phyloP scores from a whole-genome alignment of 768 basidiomycete genomes.

The Lactarius deliciosus region DNA sequence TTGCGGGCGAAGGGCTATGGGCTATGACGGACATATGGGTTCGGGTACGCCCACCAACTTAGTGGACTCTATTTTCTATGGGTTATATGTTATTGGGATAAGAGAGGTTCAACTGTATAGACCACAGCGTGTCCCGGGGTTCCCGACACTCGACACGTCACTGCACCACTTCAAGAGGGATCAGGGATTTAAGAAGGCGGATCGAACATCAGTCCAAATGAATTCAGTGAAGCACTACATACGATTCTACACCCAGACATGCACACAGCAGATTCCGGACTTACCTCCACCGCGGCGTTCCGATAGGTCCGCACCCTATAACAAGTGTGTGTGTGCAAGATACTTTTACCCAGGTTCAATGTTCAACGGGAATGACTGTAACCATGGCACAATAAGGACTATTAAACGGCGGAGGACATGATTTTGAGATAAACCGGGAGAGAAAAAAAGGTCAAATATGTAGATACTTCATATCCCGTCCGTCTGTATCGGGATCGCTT shows the following conservation, averaged over 20 bases:
- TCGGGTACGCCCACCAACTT: no score
- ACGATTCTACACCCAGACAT: neutral
- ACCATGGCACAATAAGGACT: neutral
- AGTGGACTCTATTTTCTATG: no score
- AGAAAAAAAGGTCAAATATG: neutral
- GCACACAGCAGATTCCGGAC: neutral
- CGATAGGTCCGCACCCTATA: neutral
- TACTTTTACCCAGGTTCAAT: neutral
- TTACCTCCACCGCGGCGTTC: neutral
- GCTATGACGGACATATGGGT: no score
- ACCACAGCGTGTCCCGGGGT: no score
- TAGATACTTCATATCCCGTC: slow-evolving; percentile 40
- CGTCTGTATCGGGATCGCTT: slow-evolving; percentile 63
- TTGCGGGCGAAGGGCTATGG: no score
- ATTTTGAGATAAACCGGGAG: neutral
- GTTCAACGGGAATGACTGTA: neutral
- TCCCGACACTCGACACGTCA: no score
- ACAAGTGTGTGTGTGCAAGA: neutral
- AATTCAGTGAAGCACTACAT: neutral
- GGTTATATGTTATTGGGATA: no score
- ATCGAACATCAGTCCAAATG: neutral
- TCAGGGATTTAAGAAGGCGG: neutral
- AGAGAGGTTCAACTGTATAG: no score
- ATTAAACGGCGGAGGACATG: neutral
- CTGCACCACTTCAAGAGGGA: no score